A percentile compares a stretch with the other conserved stretches of the same genome.
These are phyloP conservation scores for Mortierella antarctica DNA, from an alignment of 192 early-diverging fungal genomes.

Conservation along the genomic window DNA sequence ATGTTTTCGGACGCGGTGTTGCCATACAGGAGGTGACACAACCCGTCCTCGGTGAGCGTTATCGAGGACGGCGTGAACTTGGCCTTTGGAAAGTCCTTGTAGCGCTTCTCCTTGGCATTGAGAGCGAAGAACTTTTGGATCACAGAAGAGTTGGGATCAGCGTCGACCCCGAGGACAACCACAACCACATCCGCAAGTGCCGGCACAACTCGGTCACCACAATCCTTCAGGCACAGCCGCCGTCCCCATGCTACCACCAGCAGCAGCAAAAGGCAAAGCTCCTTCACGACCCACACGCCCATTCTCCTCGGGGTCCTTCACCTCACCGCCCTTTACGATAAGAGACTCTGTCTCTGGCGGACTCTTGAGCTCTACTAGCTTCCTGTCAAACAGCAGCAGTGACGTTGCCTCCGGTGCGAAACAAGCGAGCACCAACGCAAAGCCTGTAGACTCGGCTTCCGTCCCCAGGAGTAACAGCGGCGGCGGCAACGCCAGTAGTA, in stretches of 20 bases:
- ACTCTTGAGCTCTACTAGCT: slow-evolving; percentile 8
- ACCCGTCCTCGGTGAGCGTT: too few relatives aligned
- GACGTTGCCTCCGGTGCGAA: neutral
- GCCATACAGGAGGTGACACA: too few relatives aligned
- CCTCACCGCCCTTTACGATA: slow-evolving; percentile 1
- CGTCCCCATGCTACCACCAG: neutral
- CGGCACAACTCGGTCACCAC: neutral
- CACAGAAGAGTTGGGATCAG: too few relatives aligned
- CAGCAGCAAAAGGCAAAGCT: neutral
- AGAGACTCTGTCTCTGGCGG: slow-evolving; percentile 2
- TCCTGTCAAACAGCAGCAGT: neutral
- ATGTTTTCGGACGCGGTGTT: too few relatives aligned
- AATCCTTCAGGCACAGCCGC: slow-evolving; percentile 5
- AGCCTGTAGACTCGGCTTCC: neutral
- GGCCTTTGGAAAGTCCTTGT: too few relatives aligned
- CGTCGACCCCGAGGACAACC: too few relatives aligned
- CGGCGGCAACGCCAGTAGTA: neutral
- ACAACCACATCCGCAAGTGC: too few relatives aligned
- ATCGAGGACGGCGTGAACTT: too few relatives aligned
- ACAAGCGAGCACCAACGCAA: neutral
- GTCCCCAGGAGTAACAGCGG: slow-evolving; percentile 6
- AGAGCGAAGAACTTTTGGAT: too few relatives aligned
- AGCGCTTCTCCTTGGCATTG: too few relatives aligned
- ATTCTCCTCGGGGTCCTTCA: slow-evolving; percentile 13
- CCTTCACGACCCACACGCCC: neutral